These are phyloP conservation scores for Spathaspora girioi DNA, from an alignment of 805 yeast species.

Conservation along the genomic window DNA sequence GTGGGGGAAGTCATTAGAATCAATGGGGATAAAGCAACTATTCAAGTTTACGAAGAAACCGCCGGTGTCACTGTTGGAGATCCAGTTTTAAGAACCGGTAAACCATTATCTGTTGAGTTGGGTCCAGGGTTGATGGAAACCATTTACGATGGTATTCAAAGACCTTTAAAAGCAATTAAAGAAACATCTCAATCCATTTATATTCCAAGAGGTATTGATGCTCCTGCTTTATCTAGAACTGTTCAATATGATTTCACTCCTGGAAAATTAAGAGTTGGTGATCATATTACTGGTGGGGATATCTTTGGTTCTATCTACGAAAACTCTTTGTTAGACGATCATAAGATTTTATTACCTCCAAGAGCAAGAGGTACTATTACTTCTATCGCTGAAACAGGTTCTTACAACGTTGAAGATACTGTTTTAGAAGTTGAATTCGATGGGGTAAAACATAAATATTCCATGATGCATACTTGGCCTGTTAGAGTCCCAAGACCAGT, in stretches of 20 bases:
- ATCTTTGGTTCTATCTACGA: slow-evolving; percentile 91
- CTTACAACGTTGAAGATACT: slow-evolving; percentile 86
- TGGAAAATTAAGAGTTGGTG: slow-evolving; percentile 77
- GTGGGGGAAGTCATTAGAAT: slow-evolving; percentile 99
- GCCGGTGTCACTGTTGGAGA: slow-evolving; percentile 99
- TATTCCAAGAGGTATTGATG: slow-evolving; percentile 98
- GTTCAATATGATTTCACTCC: slow-evolving; percentile 86
- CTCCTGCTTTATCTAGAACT: slow-evolving; percentile 88
- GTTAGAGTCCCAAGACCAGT: slow-evolving; percentile 99
- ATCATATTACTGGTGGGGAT: slow-evolving; percentile 98
- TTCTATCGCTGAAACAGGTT: slow-evolving; percentile 83
- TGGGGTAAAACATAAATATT: slow-evolving; percentile 73
- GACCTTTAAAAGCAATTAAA: slow-evolving; percentile 93
- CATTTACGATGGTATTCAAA: slow-evolving; percentile 98
- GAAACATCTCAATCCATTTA: slow-evolving; percentile 87
- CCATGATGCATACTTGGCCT: slow-evolving; percentile 99
- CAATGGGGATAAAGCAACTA: slow-evolving; percentile 93
- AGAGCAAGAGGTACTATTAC: slow-evolving; percentile 97
- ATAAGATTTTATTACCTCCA: slow-evolving; percentile 94
- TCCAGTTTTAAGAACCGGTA: slow-evolving; percentile 96
- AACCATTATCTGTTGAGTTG: slow-evolving; percentile 97
- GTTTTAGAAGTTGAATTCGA: slow-evolving; percentile 92
- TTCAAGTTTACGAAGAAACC: slow-evolving; percentile 98
- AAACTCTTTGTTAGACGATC: slow-evolving; percentile 88
- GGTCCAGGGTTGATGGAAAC: slow-evolving; percentile 99